Base-by-base conservation (phyloP, 2,329 filamentous ascomycete species). In the Chaetomium globosum region DNA sequence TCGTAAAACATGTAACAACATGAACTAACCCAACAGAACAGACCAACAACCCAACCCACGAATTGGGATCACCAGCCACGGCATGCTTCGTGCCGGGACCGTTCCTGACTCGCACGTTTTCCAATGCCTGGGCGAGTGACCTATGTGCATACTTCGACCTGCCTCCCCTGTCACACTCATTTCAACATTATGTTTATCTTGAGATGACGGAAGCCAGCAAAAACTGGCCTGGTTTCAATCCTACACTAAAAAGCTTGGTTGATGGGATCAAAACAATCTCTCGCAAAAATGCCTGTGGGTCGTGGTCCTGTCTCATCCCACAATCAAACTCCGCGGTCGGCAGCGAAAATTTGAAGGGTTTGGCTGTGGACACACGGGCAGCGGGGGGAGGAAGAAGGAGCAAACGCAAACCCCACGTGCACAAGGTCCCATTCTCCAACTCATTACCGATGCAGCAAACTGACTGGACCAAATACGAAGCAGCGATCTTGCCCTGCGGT, bases 381-480 rank as follows among this genome's bases (percentile, higher is more conserved):
- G 12, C 31, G 9, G 3, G 33, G 8, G 8, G 49, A n/a, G 23
- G 51, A 23, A 51, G 23, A 21, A n/a, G 16, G 39, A 31, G 33
- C 21, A 52, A 33, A 23, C 28, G 39, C 26, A 58, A 56, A 62
- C 33, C 52, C 61, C 64, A 66, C 67, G 58, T 61, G 63, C 28
- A 39, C 56, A 23, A 46, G 31, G 52, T 31, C 26, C 49, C 33
- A 23, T 43, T 31, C 51, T 23, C 30, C 61, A 64, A 59, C 48
- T 56, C 52, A 23, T 59, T 16, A 48, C 39, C 13, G 28, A 53
- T 36, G 9, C 30, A 33, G 52, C 54, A 61, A 61, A 68, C 33
- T 57, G 64, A 69, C 57, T 68, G 68, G 68, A 67, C 60, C 28
- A 52, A 53, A 68, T 68, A 68, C 68, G 68, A 33, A 31, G 8